Evolutionary conservation across 192 early-diverging fungal genomes (phyloP).

Genomic region (Mycoemilia scoparia): DNA sequence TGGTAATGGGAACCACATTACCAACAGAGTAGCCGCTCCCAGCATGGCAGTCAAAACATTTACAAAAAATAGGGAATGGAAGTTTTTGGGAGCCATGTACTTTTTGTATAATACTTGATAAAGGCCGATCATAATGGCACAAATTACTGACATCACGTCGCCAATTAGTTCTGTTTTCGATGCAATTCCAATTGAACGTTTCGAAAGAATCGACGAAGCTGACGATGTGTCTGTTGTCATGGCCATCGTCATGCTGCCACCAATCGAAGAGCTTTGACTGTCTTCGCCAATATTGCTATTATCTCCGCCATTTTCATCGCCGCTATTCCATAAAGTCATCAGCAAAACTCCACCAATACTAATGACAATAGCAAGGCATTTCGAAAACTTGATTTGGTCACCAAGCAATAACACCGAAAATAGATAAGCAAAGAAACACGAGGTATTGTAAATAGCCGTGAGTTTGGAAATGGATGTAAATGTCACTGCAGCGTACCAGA

Average conservation of each 20-base stretch:
- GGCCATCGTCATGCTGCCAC: too few relatives aligned
- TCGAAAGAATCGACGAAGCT: constrained; percentile 1
- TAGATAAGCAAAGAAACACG: constrained; percentile 67
- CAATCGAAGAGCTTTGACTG: too few relatives aligned
- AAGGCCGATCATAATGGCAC: constrained; percentile 53
- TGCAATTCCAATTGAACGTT: not conserved
- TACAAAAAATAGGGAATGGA: constrained; percentile 48
- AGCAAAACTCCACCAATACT: constrained; percentile 50
- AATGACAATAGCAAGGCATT: constrained; percentile 41
- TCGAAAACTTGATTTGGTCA: constrained; percentile 38
- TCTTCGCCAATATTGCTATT: too few relatives aligned
- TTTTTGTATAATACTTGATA: constrained; percentile 70
- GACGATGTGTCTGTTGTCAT: constrained; percentile 6
- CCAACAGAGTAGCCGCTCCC: constrained; percentile 41
- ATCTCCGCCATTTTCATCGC: not conserved
- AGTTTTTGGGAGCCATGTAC: constrained; percentile 34
- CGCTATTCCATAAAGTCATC: constrained; percentile 32
- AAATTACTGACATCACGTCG: constrained; percentile 38
- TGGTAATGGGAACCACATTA: constrained; percentile 59
- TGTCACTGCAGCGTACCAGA: constrained; percentile 62
- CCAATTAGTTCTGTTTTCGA: constrained; percentile 26
- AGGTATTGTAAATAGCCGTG: constrained; percentile 67
- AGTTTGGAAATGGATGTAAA: constrained; percentile 58
- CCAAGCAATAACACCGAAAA: constrained; percentile 53
- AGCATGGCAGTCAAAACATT: constrained; percentile 53